phyloP scores from a whole-genome alignment of 257 asterid species.

The Nyctanthes arbortristis region DNA sequence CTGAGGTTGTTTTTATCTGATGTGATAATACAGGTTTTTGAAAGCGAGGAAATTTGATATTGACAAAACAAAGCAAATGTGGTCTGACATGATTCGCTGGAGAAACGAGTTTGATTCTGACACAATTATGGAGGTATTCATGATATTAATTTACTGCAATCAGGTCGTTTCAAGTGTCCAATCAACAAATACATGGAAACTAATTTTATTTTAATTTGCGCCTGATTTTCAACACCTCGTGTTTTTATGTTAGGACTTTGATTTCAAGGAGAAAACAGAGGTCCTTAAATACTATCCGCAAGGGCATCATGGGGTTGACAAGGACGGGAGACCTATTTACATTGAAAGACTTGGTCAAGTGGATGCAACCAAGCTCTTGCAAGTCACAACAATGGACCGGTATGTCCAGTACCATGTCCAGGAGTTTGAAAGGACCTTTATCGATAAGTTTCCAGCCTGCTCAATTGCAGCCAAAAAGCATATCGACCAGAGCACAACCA shows the following conservation, averaged over 20 bases:
- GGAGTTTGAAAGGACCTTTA: constrained; percentile 91
- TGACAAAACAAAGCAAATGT: constrained; percentile 95
- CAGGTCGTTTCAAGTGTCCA: background rate
- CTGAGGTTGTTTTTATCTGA: background rate
- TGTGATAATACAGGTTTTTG: constrained; percentile 58
- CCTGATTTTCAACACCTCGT: background rate
- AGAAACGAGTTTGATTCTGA: constrained; percentile 91
- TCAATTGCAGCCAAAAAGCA: constrained; percentile 80
- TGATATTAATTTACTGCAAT: background rate
- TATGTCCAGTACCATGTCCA: constrained; percentile 82
- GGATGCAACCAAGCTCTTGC: constrained; percentile 82
- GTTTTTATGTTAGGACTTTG: constrained; percentile 51
- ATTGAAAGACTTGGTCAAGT: constrained; percentile 84
- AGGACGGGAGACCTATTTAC: constrained; percentile 87
- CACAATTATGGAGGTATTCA: constrained; percentile 73
- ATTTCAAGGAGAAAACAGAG: constrained; percentile 79
- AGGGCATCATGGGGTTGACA: constrained; percentile 95
- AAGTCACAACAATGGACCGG: constrained; percentile 84
- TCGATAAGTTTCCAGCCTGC: constrained; percentile 89
- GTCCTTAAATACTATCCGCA: constrained; percentile 91
- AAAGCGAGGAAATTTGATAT: constrained; percentile 87
- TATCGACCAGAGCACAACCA: constrained; percentile 96
- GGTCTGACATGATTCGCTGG: constrained; percentile 97
- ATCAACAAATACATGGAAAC: background rate
- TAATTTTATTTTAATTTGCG: background rate